Conservation (phyloP, 495 filamentous ascomycete genomes). For the Amphirosellinia nigrospora region DNA sequence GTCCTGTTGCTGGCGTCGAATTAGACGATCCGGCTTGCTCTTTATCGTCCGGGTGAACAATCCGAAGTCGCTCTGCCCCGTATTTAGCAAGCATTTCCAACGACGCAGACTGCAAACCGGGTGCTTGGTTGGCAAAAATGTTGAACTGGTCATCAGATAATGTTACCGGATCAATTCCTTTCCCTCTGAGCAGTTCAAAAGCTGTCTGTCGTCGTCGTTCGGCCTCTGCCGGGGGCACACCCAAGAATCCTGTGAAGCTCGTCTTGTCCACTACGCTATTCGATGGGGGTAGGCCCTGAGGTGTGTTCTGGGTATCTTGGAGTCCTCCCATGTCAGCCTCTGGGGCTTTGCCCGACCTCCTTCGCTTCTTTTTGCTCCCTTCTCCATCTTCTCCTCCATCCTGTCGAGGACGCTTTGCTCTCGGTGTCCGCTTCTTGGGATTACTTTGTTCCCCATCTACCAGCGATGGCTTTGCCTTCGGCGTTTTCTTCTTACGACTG, state of each 20-base stretch:
- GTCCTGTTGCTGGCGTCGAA: conserved; percentile 30
- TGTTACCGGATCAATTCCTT: conserved; percentile 46
- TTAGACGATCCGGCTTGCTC: conserved; percentile 30
- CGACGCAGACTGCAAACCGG: conserved; percentile 51
- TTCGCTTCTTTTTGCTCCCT: conserved; percentile 38
- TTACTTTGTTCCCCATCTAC: conserved; percentile 24
- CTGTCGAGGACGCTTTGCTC: conserved; percentile 32
- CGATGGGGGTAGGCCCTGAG: conserved; percentile 5
- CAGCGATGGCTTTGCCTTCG: conserved; percentile 31
- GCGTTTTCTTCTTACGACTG: conserved; percentile 35
- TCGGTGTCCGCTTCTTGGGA: conserved; percentile 32
- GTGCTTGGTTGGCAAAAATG: conserved; percentile 58
- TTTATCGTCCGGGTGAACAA: conserved; percentile 51
- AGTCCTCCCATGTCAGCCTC: conserved; percentile 30
- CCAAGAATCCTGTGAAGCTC: conserved; percentile 34
- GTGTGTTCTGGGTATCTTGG: conserved; percentile 17
- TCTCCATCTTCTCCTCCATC: conserved; percentile 34
- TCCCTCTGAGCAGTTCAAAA: conserved; percentile 43
- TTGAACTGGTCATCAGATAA: conserved; percentile 56
- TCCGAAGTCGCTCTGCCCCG: conserved; percentile 52
- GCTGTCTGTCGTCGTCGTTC: conserved; percentile 49
- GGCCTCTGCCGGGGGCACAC: conserved; percentile 50
- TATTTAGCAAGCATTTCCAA: conserved; percentile 52
- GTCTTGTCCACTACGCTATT: conserved; percentile 15
- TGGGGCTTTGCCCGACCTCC: conserved; percentile 34